Evolutionary conservation across 2,329 filamentous ascomycete genomes (phyloP).

Genomic region (Bimuria novae-zelandiae): DNA sequence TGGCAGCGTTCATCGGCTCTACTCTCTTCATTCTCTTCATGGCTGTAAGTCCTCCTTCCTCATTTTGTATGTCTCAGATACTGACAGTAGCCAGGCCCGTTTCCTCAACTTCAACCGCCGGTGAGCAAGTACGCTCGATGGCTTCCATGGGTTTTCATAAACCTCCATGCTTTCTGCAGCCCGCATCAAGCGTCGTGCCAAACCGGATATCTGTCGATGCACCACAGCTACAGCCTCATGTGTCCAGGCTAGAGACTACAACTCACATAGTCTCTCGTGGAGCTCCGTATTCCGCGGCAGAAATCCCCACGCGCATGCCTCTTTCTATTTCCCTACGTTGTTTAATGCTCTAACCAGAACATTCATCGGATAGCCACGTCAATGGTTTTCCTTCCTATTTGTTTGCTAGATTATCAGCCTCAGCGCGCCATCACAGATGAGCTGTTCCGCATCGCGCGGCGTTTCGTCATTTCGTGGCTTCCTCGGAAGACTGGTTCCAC

Average conservation of each 20-base stretch:
- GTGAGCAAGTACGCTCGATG: background rate
- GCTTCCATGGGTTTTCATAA: too few species aligned
- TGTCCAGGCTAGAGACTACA: too few species aligned
- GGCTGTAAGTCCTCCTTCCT: constrained; percentile 50
- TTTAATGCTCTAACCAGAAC: background rate
- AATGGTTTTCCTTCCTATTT: background rate
- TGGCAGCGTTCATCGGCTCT: constrained; percentile 73
- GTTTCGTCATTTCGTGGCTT: background rate
- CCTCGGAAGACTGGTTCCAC: background rate
- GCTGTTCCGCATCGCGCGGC: background rate
- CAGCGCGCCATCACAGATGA: background rate
- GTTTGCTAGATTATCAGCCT: background rate
- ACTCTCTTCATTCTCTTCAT: constrained; percentile 71
- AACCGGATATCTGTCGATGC: too few species aligned
- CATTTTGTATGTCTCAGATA: background rate
- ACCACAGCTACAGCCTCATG: background rate
- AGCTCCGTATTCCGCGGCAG: too few species aligned
- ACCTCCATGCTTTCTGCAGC: too few species aligned
- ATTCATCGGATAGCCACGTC: background rate
- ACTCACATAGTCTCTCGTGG: too few species aligned
- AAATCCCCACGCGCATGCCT: background rate
- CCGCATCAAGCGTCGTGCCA: too few species aligned
- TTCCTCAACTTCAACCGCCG: constrained; percentile 7
- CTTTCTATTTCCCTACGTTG: background rate
- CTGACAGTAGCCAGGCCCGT: constrained; percentile 1